Percentiles rank a stretch among this genome's conserved stretches.
Evolutionary conservation across 371 early-diverging fungal species (phyloP).

Genomic region (Actinomortierella ambigua): DNA sequence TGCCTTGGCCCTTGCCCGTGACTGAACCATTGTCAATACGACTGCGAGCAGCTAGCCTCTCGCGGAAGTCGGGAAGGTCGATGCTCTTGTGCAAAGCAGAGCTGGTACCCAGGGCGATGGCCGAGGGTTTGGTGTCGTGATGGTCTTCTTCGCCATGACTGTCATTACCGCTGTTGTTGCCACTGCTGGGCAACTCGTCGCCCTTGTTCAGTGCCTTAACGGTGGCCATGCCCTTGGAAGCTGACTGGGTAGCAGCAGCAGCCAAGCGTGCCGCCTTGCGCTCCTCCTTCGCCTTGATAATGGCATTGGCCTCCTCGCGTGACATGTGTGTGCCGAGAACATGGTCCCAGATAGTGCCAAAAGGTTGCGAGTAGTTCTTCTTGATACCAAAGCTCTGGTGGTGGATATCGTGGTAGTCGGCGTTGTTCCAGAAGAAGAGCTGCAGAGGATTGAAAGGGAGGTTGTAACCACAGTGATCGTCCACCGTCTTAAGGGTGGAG

Average conservation of each 20-base stretch:
- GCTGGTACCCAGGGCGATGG: too few relatives aligned
- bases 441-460: conserved; percentile 80
- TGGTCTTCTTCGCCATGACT: conserved; percentile 25
- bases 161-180: conserved; percentile 46
- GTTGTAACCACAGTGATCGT: conserved; percentile 85
- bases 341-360: conserved; percentile 81
- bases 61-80: conserved; percentile 32
- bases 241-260: not conserved
- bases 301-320: conserved; percentile 44
- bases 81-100: conserved; percentile 9
- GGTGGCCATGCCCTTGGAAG: conserved; percentile 4
- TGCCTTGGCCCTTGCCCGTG: conserved; percentile 48
- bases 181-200: conserved; percentile 37
- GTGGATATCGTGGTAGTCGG: conserved; percentile 73
- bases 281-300: conserved; percentile 44
- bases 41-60: conserved; percentile 25
- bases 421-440: conserved; percentile 70
- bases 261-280: conserved; percentile 45
- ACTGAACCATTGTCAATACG: conserved; percentile 41
- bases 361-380: conserved; percentile 72
- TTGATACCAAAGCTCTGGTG: conserved; percentile 71
- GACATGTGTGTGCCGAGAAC: conserved; percentile 60
- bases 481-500: conserved; percentile 80
- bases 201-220: conserved; percentile 22
- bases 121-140: too few relatives aligned